Base-by-base conservation (phyloP, 257 asterid species). In the Solanum chmielewskii region DNA sequence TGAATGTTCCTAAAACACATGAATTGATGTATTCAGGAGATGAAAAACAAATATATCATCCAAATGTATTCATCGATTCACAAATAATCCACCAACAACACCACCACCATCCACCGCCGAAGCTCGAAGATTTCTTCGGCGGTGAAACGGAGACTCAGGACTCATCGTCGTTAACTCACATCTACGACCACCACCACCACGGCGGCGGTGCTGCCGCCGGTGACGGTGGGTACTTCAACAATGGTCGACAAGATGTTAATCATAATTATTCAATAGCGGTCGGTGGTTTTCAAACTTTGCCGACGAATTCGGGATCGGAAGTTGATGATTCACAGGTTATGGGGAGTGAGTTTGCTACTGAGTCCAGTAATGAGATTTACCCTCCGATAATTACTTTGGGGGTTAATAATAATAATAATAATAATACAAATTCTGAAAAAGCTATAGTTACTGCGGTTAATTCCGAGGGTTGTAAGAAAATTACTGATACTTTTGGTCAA, bases 241-340 rank as follows among this genome's bases (percentile, higher is more conserved):
- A 74, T 23, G 93, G 88, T 11, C 90, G 86, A 14, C 95, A 94
- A 56, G 96, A 93, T 89, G 93, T 95, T 83, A 94, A 93, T 45
- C 85, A 60, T 16, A 80, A 92, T 35, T 33, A 35, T 33, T 7
- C 29, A 7, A 25, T 18, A 18, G 52, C 23, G 1, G 83, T 92
- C 83, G 98, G 93, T 86, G 98, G 93, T 83, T 95, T 93, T 64
- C 98, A 92, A 45, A 93, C 96, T 3, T 93, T 93, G 10, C 92
- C 98, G 0, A 92, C 95, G 0, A 95, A 94, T 93, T 93, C 98
- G 90, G 96, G 96, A 15, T 97, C 99, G 2, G 98, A 96, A 78
- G 98, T 94, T 20, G 98, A 94, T 41, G 85, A 81, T 64, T 49
- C 85, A 49, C 85, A 49, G 1, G 85, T 49, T 21, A 49, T 81